A percentile compares a stretch with the other conserved stretches of the same genome.
Evolutionary conservation across 2,329 filamentous ascomycete species (phyloP).

Genomic region (Cadophora sp.): DNA sequence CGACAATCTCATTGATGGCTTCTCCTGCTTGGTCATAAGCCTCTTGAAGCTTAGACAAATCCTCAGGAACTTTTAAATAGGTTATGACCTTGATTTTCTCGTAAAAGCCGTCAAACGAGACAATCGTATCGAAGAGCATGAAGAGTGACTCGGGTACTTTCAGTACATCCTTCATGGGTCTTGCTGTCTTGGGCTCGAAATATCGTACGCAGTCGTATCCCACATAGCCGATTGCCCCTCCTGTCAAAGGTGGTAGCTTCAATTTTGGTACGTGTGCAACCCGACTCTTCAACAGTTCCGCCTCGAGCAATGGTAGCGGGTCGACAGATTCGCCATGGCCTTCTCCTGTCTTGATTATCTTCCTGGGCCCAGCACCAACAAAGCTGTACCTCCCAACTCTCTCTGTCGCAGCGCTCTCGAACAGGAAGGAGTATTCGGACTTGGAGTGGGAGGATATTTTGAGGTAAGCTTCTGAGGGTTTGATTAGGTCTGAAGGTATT

Average conservation of each 20-base stretch:
- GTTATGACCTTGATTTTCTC: conserved; percentile 93
- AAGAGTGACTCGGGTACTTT: conserved; percentile 92
- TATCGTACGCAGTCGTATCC: conserved; percentile 98
- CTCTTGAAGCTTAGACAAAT: conserved; percentile 62
- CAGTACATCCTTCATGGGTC: conserved; percentile 86
- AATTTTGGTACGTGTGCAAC: conserved; percentile 86
- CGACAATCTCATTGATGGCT: conserved; percentile 71
- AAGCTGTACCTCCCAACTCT: conserved; percentile 96
- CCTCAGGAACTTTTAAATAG: conserved; percentile 75
- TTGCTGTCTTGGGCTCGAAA: conserved; percentile 95
- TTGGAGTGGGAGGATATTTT: conserved; percentile 80
- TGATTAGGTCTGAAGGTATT: conserved; percentile 90
- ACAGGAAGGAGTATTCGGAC: conserved; percentile 88
- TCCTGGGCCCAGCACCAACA: conserved; percentile 80
- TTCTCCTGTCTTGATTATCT: conserved; percentile 85
- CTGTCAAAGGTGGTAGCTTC: conserved; percentile 83
- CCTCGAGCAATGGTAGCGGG: conserved; percentile 82
- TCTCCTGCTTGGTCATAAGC: conserved; percentile 73
- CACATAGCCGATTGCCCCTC: conserved; percentile 94
- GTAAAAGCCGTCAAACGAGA: conserved; percentile 94
- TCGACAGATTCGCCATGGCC: conserved; percentile 86
- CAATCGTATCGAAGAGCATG: conserved; percentile 94
- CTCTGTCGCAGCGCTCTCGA: conserved; percentile 94
- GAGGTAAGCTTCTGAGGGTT: conserved; percentile 92
- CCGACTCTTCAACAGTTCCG: conserved; percentile 78